A percentile compares a stretch with the other conserved stretches of the same genome.
Conservation (phyloP, 805 yeast genomes). For the Sugiyamaella floridensis region DNA sequence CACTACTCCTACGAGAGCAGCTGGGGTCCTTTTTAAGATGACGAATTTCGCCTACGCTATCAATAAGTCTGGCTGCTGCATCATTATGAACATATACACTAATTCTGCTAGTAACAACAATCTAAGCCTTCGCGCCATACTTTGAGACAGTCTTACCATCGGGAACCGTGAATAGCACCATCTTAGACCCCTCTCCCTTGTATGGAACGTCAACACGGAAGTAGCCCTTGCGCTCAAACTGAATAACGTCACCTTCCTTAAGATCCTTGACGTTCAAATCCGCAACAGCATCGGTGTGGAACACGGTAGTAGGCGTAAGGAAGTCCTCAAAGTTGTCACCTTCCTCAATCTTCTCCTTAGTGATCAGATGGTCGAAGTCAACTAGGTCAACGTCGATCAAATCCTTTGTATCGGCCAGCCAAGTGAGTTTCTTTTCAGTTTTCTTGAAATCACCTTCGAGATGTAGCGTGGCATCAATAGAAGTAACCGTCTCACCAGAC, state of each 20-base stretch:
- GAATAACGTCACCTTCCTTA: slow-evolving; percentile 82
- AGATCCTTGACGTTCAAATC: slow-evolving; percentile 70
- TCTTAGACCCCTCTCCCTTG: slow-evolving; percentile 42
- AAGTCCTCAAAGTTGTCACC: slow-evolving; percentile 90
- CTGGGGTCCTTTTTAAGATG: too few species aligned
- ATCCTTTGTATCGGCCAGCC: slow-evolving; percentile 83
- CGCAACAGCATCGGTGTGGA: slow-evolving; percentile 69
- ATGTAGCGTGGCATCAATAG: slow-evolving; percentile 71
- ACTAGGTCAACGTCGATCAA: slow-evolving; percentile 68
- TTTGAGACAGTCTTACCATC: slow-evolving; percentile 82
- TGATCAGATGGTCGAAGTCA: slow-evolving; percentile 90
- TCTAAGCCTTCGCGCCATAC: slow-evolving; percentile 54
- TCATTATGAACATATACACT: too few species aligned
- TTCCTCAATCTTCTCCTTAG: slow-evolving; percentile 91
- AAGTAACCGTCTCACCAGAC: slow-evolving; percentile 50
- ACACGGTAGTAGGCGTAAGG: slow-evolving; percentile 81
- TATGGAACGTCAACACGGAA: slow-evolving; percentile 63
- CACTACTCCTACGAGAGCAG: too few species aligned
- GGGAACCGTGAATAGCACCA: slow-evolving; percentile 86
- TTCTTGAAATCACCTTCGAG: slow-evolving; percentile 96
- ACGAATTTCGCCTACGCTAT: too few species aligned
- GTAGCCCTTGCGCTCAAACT: slow-evolving; percentile 96
- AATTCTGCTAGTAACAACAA: not conserved
- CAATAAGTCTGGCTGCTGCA: too few species aligned
- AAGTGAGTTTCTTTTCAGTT: slow-evolving; percentile 88